Base-by-base conservation (phyloP, 2,329 filamentous ascomycete genomes). In the Myriosclerotinia curreyana region DNA sequence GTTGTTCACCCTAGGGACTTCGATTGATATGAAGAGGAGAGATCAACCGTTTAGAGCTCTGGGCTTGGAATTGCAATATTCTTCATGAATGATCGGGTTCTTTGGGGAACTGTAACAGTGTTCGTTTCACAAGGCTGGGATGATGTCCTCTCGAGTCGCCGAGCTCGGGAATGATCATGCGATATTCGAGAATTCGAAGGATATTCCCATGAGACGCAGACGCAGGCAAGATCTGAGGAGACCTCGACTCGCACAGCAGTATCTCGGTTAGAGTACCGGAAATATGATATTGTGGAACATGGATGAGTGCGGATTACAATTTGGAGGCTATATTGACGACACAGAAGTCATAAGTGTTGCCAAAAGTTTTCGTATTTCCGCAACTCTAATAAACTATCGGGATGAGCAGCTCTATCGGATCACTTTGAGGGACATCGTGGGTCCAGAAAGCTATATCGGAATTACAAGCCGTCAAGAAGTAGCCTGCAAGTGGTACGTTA, bases 1-100 rank as follows among this genome's bases (percentile, higher is more conserved):
- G 65, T 82, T 99, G 64, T 96, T 98, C 75, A 96, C 92, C 71
- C 82, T 96, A 50, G 95, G 95, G 12, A 91, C 92, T 64, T 91
- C 87, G 59, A 86, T 99, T 63, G 92, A 96, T 74, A 81, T 95
- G 72, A 86, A 86, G 72, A 86, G 85, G 71, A 81, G 86, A 68
- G 90, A 93, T 74, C 88, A 90, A 72, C 88, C 91, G 48, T 89
- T 95, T 73, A 84, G 89, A 67, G 89, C 85, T 6, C 80, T 95
- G 64, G 91, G 91, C 15, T 76, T 95, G 64, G 90, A 94, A 77
- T 81, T 95, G 52, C 90, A 93, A 74, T 95, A 92, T 77, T 94
- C 90, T 14, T 92, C 89, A 31, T 92, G 79, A 87, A 56, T 4
- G 28, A 5, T 38, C 49, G n/a, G 17, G 25, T n/a, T 51, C 20